These are phyloP conservation scores for Zygoascus hellenicus DNA, from an alignment of 1,139 yeast genomes.

Conservation along the genomic window DNA sequence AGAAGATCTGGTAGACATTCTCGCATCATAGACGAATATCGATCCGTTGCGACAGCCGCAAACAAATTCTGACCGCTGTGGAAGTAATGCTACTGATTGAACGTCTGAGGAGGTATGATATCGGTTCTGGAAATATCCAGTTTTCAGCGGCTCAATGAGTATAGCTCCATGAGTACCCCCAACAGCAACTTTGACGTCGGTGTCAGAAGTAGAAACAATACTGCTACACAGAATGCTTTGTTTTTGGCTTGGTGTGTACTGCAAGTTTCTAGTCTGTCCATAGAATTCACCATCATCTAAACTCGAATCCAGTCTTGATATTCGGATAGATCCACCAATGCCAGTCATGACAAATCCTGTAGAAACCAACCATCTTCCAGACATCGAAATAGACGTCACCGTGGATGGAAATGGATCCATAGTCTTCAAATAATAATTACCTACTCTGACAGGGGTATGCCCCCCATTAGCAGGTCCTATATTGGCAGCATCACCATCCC, in stretches of 20 bases:
- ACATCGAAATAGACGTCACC: constrained; percentile 13
- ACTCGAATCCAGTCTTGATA: constrained; percentile 1
- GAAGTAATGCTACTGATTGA: constrained; percentile 12
- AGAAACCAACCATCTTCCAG: constrained; percentile 11
- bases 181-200: constrained; percentile 7
- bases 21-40: constrained; percentile 14
- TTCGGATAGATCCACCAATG: constrained; percentile 4
- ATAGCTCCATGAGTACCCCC: constrained; percentile 10
- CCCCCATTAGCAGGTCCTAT: constrained; percentile 8
- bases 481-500: constrained; percentile 4
- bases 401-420: constrained; percentile 10
- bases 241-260: constrained; percentile 6
- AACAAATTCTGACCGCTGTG: constrained; percentile 3
- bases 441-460: constrained; percentile 2
- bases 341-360: constrained; percentile 13
- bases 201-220: constrained; percentile 1
- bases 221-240: constrained; percentile 7
- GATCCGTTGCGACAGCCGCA: constrained; percentile 14
- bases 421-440: constrained; percentile 5
- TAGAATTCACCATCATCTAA: constrained; percentile 9
- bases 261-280: constrained; percentile 4
- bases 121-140: constrained; percentile 8
- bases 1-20: constrained; percentile 8
- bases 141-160: constrained; percentile 9
- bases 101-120: constrained; percentile 15